phyloP scores from a whole-genome alignment of 1,284 basidiomycete genomes.

The Erythrobasidium hasegawianum region DNA sequence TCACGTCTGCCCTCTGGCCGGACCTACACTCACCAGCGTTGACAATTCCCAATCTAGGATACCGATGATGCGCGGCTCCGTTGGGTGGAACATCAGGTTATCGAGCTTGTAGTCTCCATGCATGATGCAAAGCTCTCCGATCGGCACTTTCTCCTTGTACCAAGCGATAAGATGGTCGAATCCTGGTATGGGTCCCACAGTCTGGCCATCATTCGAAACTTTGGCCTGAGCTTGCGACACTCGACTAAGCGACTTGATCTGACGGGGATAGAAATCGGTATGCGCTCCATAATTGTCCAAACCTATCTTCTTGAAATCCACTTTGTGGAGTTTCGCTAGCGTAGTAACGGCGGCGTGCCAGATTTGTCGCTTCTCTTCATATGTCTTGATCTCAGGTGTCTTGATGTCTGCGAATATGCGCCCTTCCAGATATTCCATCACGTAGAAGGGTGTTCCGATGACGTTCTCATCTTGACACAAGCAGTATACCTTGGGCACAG shows the following conservation, averaged over 20 bases:
- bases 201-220: constrained; percentile 62
- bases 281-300: constrained; percentile 75
- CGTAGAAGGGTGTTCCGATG: constrained; percentile 85
- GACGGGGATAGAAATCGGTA: constrained; percentile 79
- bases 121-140: constrained; percentile 67
- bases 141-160: constrained; percentile 70
- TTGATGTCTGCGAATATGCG: constrained; percentile 83
- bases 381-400: constrained; percentile 63
- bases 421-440: constrained; percentile 86
- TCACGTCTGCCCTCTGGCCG: too few relatives aligned
- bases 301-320: constrained; percentile 66
- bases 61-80: constrained; percentile 84
- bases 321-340: constrained; percentile 68
- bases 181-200: constrained; percentile 64
- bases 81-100: constrained; percentile 90
- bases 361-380: constrained; percentile 67
- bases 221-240: constrained; percentile 70
- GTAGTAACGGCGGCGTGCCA: constrained; percentile 71
- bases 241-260: constrained; percentile 75
- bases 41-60: constrained; percentile 96
- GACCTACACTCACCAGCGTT: constrained; percentile 78
- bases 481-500: constrained; percentile 77
- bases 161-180: constrained; percentile 70
- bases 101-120: constrained; percentile 98
- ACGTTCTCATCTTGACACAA: constrained; percentile 73